Conservation (phyloP, 805 yeast species). For the Tanozyma kutaoensis region DNA sequence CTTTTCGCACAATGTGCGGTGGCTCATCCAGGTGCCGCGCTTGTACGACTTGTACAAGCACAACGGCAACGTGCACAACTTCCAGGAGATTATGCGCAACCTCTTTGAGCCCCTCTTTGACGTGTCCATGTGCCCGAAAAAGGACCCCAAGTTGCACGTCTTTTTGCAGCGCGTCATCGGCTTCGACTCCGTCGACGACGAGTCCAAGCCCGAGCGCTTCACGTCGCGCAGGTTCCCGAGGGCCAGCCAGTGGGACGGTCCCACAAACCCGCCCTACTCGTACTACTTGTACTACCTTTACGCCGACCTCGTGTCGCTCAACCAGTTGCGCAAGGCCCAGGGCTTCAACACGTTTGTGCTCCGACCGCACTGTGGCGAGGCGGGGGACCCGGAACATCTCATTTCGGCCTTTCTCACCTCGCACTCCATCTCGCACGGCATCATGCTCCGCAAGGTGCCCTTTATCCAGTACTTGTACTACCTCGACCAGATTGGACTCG, state of each 20-base stretch:
- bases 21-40: constrained; percentile 94
- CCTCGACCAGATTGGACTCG: constrained; percentile 90
- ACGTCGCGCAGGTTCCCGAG: constrained; percentile 66
- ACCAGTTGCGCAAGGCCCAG: constrained; percentile 64
- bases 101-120: constrained; percentile 83
- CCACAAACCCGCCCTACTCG: constrained; percentile 92
- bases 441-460: constrained; percentile 83
- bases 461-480: constrained; percentile 88
- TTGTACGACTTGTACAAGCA: constrained; percentile 80
- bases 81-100: constrained; percentile 68
- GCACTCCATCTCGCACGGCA: constrained; percentile 93
- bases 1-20: constrained; percentile 86
- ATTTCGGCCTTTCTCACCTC: constrained; percentile 81
- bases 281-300: constrained; percentile 84
- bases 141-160: constrained; percentile 83
- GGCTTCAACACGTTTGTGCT: constrained; percentile 84
- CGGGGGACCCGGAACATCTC: constrained; percentile 98
- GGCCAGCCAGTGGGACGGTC: constrained; percentile 71
- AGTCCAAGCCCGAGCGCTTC: constrained; percentile 78
- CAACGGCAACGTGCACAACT: constrained; percentile 52
- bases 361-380: constrained; percentile 98
- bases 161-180: constrained; percentile 93
- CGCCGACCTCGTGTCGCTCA: constrained; percentile 77
- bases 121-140: constrained; percentile 70
- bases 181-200: constrained; percentile 97